Base-by-base conservation (phyloP, 1,139 yeast species). In the Zhuliangozyma parablackwelliae region DNA sequence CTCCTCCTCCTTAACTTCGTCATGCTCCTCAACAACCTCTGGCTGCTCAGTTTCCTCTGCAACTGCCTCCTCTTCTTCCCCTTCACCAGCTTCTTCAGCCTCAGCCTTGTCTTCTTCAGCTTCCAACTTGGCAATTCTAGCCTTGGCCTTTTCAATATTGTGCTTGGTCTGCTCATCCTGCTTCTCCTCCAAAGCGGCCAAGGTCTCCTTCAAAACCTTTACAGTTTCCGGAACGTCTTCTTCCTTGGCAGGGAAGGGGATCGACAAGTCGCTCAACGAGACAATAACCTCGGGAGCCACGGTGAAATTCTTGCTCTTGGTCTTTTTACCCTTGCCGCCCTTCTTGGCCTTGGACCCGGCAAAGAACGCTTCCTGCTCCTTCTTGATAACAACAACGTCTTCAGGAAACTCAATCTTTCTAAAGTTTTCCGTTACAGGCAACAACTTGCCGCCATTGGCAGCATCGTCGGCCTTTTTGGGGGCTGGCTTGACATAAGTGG, bases 221-320 rank as follows among this genome's bases (percentile, higher is more conserved):
- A 86, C 62, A 46, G 95, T 79, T 37, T 65, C 64, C 33, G 83
- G 72, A 47, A 85, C 81, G 39, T 86, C 95, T 23, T 82, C 94
- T 50, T 77, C 69, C 53, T 82, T 76, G 44, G 82, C 72, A 56
- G 99, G 99, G 50, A 90, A 79, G 37, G 86, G 72, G 47, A 92
- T 77, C 45, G 82, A 80, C 59, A 90, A 77, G 53, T 84, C 82
- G 46, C 88, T 74, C 51, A 94, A 77, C 42, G 86, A 78, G 48
- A 83, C 82, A 54, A 92, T 82, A 47, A 88, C 75, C 45, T 82
- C 83, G 41, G 95, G 84, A 57, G 90, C 92, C 53, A 92, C 77
- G 44, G 82, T 74, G 60, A 89, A 82, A 44, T 55, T 58, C 56
- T 69, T 69, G 30, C 61, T 44, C 38, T 59, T 56, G 63, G 78